Evolutionary conservation across 2,329 filamentous ascomycete genomes (phyloP).

Genomic region (Pseudonectria foliicola): DNA sequence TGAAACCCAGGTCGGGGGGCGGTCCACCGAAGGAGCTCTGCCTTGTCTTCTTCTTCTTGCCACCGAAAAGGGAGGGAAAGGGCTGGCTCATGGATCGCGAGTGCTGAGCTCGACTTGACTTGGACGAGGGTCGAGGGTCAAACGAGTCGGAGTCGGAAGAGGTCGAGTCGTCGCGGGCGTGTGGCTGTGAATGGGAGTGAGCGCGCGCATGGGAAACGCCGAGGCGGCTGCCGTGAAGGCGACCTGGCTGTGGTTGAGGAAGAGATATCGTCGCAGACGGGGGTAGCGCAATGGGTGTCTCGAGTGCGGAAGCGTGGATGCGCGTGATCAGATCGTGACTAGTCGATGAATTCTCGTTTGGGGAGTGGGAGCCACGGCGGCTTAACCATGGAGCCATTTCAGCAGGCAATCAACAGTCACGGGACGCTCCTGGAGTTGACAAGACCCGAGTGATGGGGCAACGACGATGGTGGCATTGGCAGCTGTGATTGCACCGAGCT

Average conservation of each 20-base stretch:
- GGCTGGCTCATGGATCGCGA: conserved; percentile 69
- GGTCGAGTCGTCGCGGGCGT: conserved; percentile 28
- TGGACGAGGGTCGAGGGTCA: conserved; percentile 18
- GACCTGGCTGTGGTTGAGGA: neutral
- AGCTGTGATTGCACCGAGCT: conserved; percentile 1
- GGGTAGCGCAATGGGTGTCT: conserved; percentile 24
- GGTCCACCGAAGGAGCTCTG: conserved; percentile 30
- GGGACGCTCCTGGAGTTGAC: conserved; percentile 5
- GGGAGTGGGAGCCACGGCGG: conserved; percentile 24
- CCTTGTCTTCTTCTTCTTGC: conserved; percentile 44
- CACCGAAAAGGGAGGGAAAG: conserved; percentile 63
- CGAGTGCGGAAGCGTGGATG: conserved; percentile 29
- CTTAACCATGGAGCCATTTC: conserved; percentile 28
- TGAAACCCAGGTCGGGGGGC: conserved; percentile 25
- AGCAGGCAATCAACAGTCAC: conserved; percentile 11
- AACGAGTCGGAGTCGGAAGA: conserved; percentile 38
- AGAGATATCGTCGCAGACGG: conserved; percentile 11
- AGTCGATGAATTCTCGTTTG: conserved; percentile 9
- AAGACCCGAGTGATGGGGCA: conserved; percentile 3
- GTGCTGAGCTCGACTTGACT: conserved; percentile 19
- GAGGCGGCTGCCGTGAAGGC: conserved; percentile 13
- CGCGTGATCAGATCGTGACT: conserved; percentile 27
- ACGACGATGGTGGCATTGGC: conserved; percentile 4
- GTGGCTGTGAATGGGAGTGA: conserved; percentile 8
- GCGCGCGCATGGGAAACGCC: conserved; percentile 22